Conservation (phyloP, 2,329 filamentous ascomycete species). For the Pestalotiopsis sp. region DNA sequence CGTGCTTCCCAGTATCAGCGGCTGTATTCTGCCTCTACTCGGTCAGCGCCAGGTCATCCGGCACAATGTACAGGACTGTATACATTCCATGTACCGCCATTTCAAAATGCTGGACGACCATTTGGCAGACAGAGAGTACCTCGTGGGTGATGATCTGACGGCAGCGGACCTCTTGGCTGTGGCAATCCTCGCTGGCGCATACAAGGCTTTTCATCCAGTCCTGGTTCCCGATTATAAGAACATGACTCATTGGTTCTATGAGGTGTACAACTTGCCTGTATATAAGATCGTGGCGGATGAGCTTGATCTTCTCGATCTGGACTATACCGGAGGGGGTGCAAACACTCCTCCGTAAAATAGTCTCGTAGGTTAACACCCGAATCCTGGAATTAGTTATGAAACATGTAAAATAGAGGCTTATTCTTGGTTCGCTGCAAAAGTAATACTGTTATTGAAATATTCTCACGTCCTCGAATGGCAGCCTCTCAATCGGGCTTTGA, state of each 20-base stretch:
- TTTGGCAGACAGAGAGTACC: slow-evolving; percentile 12
- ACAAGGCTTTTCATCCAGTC: slow-evolving; percentile 14
- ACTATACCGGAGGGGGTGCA: background rate
- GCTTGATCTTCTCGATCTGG: slow-evolving; percentile 5
- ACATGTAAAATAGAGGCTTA: too few species aligned
- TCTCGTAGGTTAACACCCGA: too few species aligned
- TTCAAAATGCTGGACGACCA: slow-evolving; percentile 15
- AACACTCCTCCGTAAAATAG: background rate
- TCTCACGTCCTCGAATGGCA: too few species aligned
- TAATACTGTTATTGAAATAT: too few species aligned
- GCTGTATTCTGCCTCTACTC: slow-evolving; percentile 15
- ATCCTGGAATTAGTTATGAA: too few species aligned
- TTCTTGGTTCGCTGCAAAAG: too few species aligned
- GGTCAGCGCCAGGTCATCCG: slow-evolving; percentile 9
- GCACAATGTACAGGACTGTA: slow-evolving; percentile 12
- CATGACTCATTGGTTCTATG: slow-evolving; percentile 15
- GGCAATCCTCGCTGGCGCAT: slow-evolving; percentile 10
- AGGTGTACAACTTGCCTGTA: slow-evolving; percentile 14
- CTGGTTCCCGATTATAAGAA: slow-evolving; percentile 9
- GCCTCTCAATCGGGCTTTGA: too few species aligned
- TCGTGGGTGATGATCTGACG: slow-evolving; percentile 13
- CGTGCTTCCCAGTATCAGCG: slow-evolving; percentile 14
- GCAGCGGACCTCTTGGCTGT: slow-evolving; percentile 17
- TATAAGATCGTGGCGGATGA: slow-evolving; percentile 14
- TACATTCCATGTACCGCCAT: slow-evolving; percentile 10